Conservation (phyloP, 2,329 filamentous ascomycete species). For the Hypoxylon sp. region DNA sequence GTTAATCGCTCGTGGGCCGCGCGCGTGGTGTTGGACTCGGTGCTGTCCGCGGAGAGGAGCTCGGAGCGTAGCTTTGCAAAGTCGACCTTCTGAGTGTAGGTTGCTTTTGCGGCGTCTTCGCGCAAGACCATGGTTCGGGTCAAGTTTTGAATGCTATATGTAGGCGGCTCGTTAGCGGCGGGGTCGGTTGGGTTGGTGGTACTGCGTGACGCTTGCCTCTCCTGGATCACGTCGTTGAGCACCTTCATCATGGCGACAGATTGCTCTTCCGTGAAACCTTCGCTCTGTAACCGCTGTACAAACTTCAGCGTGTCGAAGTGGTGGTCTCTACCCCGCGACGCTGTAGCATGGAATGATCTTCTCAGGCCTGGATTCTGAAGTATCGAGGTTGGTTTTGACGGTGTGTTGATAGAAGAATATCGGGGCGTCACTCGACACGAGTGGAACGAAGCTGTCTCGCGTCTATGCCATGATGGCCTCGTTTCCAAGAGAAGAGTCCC, state of each 20-base stretch:
- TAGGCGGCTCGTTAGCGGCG: slow-evolving; percentile 17
- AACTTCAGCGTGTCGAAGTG: slow-evolving; percentile 99
- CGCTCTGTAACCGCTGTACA: slow-evolving; percentile 85
- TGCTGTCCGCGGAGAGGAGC: slow-evolving; percentile 88
- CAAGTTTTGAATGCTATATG: slow-evolving; percentile 96
- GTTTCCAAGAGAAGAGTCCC: slow-evolving; percentile 39
- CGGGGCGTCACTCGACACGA: slow-evolving; percentile 29
- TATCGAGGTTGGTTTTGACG: slow-evolving; percentile 30
- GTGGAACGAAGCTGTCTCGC: slow-evolving; percentile 40
- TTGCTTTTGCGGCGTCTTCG: slow-evolving; percentile 86
- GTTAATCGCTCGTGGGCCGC: slow-evolving; percentile 90
- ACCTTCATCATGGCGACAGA: slow-evolving; percentile 99
- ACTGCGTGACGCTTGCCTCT: slow-evolving; percentile 65
- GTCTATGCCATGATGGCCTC: slow-evolving; percentile 31
- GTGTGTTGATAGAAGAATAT: slow-evolving; percentile 13
- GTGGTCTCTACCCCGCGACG: slow-evolving; percentile 74
- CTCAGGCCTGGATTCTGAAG: slow-evolving; percentile 46
- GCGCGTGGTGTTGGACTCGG: slow-evolving; percentile 87
- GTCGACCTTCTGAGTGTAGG: slow-evolving; percentile 90
- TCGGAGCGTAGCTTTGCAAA: slow-evolving; percentile 97
- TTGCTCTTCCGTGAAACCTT: slow-evolving; percentile 96
- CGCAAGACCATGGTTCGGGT: slow-evolving; percentile 97
- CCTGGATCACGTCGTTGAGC: slow-evolving; percentile 94
- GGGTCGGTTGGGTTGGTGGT: background rate
- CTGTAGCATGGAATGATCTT: slow-evolving; percentile 74